These are phyloP conservation scores for Rutstroemia sp. DNA, from an alignment of 2,329 filamentous ascomycete species.

Conservation along the genomic window DNA sequence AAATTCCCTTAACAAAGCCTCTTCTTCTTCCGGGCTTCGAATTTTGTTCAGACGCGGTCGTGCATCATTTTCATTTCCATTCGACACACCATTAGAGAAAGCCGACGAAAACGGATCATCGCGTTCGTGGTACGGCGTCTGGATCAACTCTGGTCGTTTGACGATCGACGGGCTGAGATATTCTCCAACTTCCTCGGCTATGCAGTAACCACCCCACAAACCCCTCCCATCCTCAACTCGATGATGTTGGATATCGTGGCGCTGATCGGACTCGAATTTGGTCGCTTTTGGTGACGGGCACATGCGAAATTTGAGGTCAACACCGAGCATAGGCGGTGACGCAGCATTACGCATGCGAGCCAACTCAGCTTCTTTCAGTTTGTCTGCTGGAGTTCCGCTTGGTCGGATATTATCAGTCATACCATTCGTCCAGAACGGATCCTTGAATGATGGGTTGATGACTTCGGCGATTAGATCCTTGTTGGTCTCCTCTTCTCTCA, in stretches of 20 bases:
- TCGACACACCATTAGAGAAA: slow-evolving; percentile 24
- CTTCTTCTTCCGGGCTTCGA: slow-evolving; percentile 21
- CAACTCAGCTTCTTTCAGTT: slow-evolving; percentile 30
- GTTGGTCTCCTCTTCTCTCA: slow-evolving; percentile 29
- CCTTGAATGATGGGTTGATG: slow-evolving; percentile 25
- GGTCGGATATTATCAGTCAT: slow-evolving; percentile 22
- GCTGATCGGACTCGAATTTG: slow-evolving; percentile 72
- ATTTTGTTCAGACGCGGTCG: slow-evolving; percentile 23
- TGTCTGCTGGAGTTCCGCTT: slow-evolving; percentile 15
- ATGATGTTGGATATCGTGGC: slow-evolving; percentile 43
- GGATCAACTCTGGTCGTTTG: slow-evolving; percentile 28
- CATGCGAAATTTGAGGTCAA: slow-evolving; percentile 70
- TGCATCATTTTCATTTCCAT: slow-evolving; percentile 24
- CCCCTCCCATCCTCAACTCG: slow-evolving; percentile 54
- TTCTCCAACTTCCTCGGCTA: slow-evolving; percentile 31
- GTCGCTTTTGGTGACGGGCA: slow-evolving; percentile 80
- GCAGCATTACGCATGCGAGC: slow-evolving; percentile 50
- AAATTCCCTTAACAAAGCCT: slow-evolving; percentile 56
- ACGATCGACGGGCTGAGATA: slow-evolving; percentile 29
- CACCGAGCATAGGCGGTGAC: slow-evolving; percentile 80
- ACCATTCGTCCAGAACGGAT: slow-evolving; percentile 31
- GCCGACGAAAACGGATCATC: slow-evolving; percentile 30
- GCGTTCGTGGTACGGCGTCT: slow-evolving; percentile 31
- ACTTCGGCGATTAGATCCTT: slow-evolving; percentile 29
- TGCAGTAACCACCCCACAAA: slow-evolving; percentile 71